Evolutionary conservation across 2,329 filamentous ascomycete species (phyloP), one percentile per base, ranked within the genome.

Genomic region (Ascochyta pisi): DNA sequence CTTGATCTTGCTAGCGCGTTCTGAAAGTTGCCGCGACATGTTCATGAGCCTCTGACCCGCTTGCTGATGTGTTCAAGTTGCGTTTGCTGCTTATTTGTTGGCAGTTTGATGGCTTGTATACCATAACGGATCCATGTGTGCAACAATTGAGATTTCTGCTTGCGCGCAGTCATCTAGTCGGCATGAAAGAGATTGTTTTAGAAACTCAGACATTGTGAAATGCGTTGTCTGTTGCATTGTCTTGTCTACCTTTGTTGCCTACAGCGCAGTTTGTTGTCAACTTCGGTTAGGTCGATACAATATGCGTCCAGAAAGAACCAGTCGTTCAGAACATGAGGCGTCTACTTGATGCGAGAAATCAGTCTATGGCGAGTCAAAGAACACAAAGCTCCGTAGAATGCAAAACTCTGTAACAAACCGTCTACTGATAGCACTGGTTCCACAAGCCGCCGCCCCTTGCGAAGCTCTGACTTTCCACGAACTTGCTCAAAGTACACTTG

Each of bases 401-500:
- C 23, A 41, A 10, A 16, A 37, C 23, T 10, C 12, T 26, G 37
- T 27, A 19, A 12, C 2, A 15, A 26, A 5, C 29, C 19, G 33
- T 27, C 44, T 63, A 65, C 6, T 60, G 55, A 31, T 57, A 70
- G 72, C 92, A 96, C 57, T 82, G 70, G 50, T 82, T 80, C 93
- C 93, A 97, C 42, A 84, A 76, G 0, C 93, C 93, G 13, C 90
- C 90, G 8, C 73, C 76, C 63, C 82, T 83, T 2, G 89, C 90
- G 82, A 95, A 96, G 45, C 80, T 83, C 67, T 96, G 77, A 61
- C 89, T 90, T 27, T 89, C 79, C 13, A 97, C 83, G 75, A 94
- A 96, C 10, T 81, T 83, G 59, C 80, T 78, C 57, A 96, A 71
- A 59, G 71, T 83, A 73, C 93, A 97, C 27, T 89, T 82, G 2